Conservation (phyloP, 2,329 filamentous ascomycete genomes). For the Alternaria incomplexa region DNA sequence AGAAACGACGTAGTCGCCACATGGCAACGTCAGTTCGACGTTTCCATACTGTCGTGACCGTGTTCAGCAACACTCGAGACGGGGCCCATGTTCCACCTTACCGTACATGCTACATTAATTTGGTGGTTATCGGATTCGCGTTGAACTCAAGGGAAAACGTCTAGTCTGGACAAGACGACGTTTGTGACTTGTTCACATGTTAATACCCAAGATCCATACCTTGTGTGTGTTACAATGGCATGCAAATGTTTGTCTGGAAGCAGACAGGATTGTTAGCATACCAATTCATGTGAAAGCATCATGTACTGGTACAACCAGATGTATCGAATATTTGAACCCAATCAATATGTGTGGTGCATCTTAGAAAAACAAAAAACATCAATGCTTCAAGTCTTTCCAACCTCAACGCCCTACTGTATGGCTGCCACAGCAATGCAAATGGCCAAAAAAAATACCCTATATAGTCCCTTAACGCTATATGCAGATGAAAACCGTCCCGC, state of each 20-base stretch:
- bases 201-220: neutral
- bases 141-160: neutral
- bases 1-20: neutral
- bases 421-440: neutral
- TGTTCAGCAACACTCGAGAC: neutral
- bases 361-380: neutral
- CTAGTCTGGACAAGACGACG: neutral
- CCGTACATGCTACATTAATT: neutral
- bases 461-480: neutral
- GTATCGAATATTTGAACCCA: neutral
- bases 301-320: neutral
- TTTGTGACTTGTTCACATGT: neutral
- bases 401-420: neutral
- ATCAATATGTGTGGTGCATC: neutral
- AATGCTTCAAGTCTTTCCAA: neutral
- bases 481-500: neutral
- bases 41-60: neutral
- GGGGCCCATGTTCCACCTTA: neutral
- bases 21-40: neutral
- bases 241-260: neutral
- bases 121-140: neutral
- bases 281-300: neutral
- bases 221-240: neutral
- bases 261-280: neutral
- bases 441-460: slow-evolving; percentile 2